A percentile compares a stretch with the other conserved stretches of the same genome.
Evolutionary conservation across 352 stramenopile genomes (phyloP).

Genomic region (Phytophthora melonis): DNA sequence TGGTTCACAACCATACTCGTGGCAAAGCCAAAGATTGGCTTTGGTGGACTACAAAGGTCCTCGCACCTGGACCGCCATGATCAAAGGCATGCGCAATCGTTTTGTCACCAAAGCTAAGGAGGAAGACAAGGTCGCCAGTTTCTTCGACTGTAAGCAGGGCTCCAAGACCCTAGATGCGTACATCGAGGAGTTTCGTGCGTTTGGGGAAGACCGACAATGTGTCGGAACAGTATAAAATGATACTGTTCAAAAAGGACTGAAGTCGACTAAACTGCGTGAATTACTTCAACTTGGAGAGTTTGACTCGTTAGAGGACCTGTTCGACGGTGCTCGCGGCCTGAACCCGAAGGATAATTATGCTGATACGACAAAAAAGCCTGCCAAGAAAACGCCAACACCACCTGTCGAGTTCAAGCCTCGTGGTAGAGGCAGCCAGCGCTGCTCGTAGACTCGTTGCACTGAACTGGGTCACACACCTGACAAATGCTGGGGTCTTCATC

Average conservation of each 20-base stretch:
- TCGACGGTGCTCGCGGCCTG: too few species aligned
- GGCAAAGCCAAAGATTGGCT: constrained; percentile 9
- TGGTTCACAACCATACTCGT: too few species aligned
- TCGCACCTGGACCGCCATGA: constrained; percentile 4
- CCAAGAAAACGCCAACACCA: too few species aligned
- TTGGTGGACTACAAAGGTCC: constrained; percentile 15
- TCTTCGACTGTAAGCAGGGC: constrained; percentile 20
- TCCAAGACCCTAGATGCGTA: constrained; percentile 4
- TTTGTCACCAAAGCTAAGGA: constrained; percentile 16
- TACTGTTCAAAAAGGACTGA: constrained; percentile 22
- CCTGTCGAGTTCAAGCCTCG: too few species aligned
- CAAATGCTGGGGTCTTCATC: too few species aligned
- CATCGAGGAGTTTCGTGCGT: constrained; percentile 15
- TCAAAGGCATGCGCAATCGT: not conserved
- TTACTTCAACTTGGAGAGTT: constrained; percentile 12
- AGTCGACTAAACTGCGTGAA: constrained; percentile 12
- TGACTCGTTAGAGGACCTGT: constrained; percentile 8
- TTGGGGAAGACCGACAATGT: constrained; percentile 21
- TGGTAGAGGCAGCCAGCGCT: not conserved
- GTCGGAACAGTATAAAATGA: constrained; percentile 23
- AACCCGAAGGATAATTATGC: too few species aligned
- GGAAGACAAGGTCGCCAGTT: constrained; percentile 4
- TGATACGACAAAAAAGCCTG: too few species aligned
- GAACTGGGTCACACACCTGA: too few species aligned
- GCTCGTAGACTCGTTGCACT: too few species aligned